These are phyloP conservation scores for Schizothecium vesticola DNA, from an alignment of 495 filamentous ascomycete genomes.

Conservation along the genomic window DNA sequence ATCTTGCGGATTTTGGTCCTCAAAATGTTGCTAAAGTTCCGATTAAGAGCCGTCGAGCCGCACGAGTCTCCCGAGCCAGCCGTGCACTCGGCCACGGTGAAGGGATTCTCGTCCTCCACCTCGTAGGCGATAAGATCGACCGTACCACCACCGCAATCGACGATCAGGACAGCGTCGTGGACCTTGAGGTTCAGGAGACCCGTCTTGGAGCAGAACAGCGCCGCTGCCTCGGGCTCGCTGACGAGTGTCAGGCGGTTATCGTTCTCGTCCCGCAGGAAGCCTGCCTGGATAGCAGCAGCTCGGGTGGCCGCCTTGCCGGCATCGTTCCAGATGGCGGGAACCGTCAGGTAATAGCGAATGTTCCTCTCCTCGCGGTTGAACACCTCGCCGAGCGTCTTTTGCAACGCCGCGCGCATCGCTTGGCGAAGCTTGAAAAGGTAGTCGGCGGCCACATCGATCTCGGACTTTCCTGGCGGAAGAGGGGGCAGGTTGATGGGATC, in stretches of 20 bases:
- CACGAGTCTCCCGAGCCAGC: conserved; percentile 71
- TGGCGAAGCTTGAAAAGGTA: conserved; percentile 72
- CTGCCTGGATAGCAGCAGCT: conserved; percentile 68
- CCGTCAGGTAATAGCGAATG: conserved; percentile 67
- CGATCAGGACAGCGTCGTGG: conserved; percentile 67
- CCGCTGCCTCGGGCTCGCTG: conserved; percentile 67
- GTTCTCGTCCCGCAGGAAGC: conserved; percentile 69
- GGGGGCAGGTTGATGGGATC: conserved; percentile 74
- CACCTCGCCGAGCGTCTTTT: conserved; percentile 72
- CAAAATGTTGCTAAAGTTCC: conserved; percentile 71
- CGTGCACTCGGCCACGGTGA: conserved; percentile 69
- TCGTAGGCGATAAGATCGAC: conserved; percentile 75
- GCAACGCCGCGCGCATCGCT: conserved; percentile 65
- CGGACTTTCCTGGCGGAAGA: conserved; percentile 68
- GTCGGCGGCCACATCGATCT: conserved; percentile 71
- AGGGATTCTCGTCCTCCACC: conserved; percentile 69
- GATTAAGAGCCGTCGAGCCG: conserved; percentile 66
- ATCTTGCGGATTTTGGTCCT: conserved; percentile 73
- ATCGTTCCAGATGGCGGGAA: conserved; percentile 74
- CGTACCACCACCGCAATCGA: conserved; percentile 70
- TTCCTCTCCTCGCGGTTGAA: conserved; percentile 72
- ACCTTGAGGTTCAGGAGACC: conserved; percentile 68
- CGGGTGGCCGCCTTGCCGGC: conserved; percentile 68
- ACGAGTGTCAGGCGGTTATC: conserved; percentile 68
- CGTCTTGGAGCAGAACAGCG: conserved; percentile 70